phyloP scores from a whole-genome alignment of 78 protist species.

The Bigelowiella natans region DNA sequence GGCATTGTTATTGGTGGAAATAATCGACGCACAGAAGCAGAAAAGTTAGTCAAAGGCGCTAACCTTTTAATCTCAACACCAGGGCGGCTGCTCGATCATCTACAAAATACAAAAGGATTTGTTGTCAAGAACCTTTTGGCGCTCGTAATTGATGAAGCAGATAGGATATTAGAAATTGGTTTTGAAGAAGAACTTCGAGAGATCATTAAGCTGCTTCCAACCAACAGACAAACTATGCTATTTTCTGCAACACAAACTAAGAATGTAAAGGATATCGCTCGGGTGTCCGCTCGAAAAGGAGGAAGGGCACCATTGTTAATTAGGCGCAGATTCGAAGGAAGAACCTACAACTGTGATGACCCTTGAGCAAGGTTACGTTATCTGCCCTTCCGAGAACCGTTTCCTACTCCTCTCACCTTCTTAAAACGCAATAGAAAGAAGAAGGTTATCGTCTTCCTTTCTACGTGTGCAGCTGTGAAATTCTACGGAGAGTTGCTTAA shows the following conservation, averaged over 20 bases:
- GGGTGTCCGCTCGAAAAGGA: background rate
- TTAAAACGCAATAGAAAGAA: constrained; percentile 76
- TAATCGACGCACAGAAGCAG: constrained; percentile 61
- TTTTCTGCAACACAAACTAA: constrained; percentile 96
- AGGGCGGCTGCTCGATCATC: constrained; percentile 97
- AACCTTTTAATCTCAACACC: constrained; percentile 93
- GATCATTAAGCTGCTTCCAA: constrained; percentile 79
- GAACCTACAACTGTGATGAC: background rate
- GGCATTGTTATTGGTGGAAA: constrained; percentile 79
- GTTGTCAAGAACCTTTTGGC: constrained; percentile 61
- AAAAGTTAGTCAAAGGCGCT: constrained; percentile 80
- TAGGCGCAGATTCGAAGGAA: background rate
- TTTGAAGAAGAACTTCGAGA: constrained; percentile 62
- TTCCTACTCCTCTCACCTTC: constrained; percentile 90
- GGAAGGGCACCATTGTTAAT: background rate
- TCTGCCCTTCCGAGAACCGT: constrained; percentile 74
- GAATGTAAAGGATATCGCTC: constrained; percentile 49
- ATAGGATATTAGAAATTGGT: constrained; percentile 90
- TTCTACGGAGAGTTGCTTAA: constrained; percentile 93
- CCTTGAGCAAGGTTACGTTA: constrained; percentile 89
- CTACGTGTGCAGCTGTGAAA: constrained; percentile 43
- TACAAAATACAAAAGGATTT: constrained; percentile 54
- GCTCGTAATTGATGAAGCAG: constrained; percentile 96
- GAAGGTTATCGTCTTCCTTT: constrained; percentile 20
- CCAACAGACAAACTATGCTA: constrained; percentile 79